Evolutionary conservation across 2,329 filamentous ascomycete genomes (phyloP).

Genomic region (Clonostachys sp.): DNA sequence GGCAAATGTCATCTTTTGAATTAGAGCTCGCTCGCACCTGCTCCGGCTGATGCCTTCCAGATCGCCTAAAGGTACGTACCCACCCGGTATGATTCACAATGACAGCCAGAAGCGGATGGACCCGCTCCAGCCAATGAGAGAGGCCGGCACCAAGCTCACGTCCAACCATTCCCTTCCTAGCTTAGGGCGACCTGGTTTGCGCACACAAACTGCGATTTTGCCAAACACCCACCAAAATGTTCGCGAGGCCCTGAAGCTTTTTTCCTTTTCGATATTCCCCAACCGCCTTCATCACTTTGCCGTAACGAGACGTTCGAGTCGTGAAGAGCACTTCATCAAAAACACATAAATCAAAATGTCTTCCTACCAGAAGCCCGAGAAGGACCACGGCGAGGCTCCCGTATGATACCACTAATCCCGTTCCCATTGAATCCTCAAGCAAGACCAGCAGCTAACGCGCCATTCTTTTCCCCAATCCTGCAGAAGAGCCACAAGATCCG

Average conservation of each 20-base stretch:
- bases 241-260: constrained; percentile 1
- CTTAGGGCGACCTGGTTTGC: constrained; percentile 5
- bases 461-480: neutral
- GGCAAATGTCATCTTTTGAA: no score
- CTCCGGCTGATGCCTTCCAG: neutral
- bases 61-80: constrained; percentile 6
- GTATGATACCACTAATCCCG: constrained; percentile 38
- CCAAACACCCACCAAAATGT: constrained; percentile 10
- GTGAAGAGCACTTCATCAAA: constrained; percentile 51
- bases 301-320: constrained; percentile 75
- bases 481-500: constrained; percentile 96
- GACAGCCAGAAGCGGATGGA: neutral
- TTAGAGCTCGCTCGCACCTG: no score
- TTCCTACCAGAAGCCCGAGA: constrained; percentile 85
- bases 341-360: constrained; percentile 63
- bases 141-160: no score
- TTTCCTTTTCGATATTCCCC: constrained; percentile 11
- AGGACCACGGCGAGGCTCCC: constrained; percentile 86
- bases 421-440: neutral
- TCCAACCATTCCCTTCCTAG: constrained; percentile 1
- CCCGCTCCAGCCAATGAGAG: constrained; percentile 6
- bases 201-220: constrained; percentile 8
- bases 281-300: constrained; percentile 72
- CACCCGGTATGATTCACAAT: neutral
- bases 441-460: constrained; percentile 1